These are phyloP conservation scores for Urochloa ruziziensis DNA, from an alignment of 176 grass and related monocot genomes.

Conservation along the genomic window DNA sequence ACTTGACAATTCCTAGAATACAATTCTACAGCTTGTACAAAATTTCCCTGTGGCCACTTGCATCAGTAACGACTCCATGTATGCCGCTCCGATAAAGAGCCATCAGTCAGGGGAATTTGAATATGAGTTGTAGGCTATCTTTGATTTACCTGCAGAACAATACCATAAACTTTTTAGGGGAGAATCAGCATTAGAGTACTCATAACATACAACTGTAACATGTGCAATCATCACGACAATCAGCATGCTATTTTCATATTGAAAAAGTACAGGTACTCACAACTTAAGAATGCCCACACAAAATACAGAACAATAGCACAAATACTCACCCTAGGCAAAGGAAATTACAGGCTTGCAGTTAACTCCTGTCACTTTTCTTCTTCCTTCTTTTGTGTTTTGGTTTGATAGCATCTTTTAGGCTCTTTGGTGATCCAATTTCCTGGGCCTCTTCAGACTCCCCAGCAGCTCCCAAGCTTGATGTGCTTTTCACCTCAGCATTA, in stretches of 20 bases:
- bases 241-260: no score
- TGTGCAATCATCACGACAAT: not conserved
- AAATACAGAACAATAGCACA: not conserved
- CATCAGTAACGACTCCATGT: not conserved
- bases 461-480: conserved; percentile 28
- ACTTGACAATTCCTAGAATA: conserved; percentile 2
- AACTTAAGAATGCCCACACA: not conserved
- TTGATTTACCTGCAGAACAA: not conserved
- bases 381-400: conserved; percentile 76
- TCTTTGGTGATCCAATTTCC: conserved; percentile 59
- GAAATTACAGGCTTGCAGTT: conserved; percentile 14
- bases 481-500: conserved; percentile 25
- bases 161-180: no score
- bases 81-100: not conserved
- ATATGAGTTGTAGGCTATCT: not conserved
- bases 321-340: not conserved
- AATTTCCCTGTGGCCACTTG: not conserved
- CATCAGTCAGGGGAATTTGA: not conserved
- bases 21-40: conserved; percentile 8
- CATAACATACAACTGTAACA: not conserved
- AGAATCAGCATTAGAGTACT: not conserved
- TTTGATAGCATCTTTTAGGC: conserved; percentile 86
- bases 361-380: conserved; percentile 33
- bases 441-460: conserved; percentile 36
- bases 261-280: not conserved